These are phyloP conservation scores for Rosa chinensis DNA, from an alignment of 306 rosid species.

Conservation along the genomic window DNA sequence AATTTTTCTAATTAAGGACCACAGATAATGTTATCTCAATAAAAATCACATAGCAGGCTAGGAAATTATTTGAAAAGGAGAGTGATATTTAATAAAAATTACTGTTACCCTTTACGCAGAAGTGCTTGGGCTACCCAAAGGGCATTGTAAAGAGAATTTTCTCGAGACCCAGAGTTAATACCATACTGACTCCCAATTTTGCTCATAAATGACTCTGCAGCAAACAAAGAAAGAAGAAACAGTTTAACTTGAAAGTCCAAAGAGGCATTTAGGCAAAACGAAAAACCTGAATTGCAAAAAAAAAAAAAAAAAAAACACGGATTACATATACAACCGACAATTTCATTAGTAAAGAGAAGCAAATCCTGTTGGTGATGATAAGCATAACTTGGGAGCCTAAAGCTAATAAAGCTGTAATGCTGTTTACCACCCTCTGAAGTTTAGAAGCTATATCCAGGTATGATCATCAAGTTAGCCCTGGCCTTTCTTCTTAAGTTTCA, in stretches of 20 bases:
- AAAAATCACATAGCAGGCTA: background rate
- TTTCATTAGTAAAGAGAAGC: background rate
- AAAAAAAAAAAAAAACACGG: background rate
- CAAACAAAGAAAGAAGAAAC: constrained; percentile 19
- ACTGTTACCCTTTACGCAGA: constrained; percentile 78
- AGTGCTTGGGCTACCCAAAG: constrained; percentile 93
- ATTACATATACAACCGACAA: background rate
- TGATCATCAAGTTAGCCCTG: background rate
- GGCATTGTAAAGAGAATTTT: constrained; percentile 87
- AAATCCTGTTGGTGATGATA: background rate
- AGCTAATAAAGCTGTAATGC: constrained; percentile 10
- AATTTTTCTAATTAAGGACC: constrained; percentile 1
- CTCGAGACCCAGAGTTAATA: constrained; percentile 66
- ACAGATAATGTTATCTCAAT: constrained; percentile 12
- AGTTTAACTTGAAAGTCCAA: background rate
- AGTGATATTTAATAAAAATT: background rate
- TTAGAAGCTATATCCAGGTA: background rate
- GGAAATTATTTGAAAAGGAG: constrained; percentile 11
- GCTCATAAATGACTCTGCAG: constrained; percentile 62
- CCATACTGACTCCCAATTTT: constrained; percentile 83
- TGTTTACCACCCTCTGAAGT: background rate
- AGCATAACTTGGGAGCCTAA: background rate
- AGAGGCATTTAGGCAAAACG: background rate
- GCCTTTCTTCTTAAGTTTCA: background rate
- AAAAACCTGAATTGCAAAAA: background rate